Evolutionary conservation across 352 stramenopile genomes (phyloP), one percentile per base, ranked within the genome.

Genomic region (Phytophthora sojae): DNA sequence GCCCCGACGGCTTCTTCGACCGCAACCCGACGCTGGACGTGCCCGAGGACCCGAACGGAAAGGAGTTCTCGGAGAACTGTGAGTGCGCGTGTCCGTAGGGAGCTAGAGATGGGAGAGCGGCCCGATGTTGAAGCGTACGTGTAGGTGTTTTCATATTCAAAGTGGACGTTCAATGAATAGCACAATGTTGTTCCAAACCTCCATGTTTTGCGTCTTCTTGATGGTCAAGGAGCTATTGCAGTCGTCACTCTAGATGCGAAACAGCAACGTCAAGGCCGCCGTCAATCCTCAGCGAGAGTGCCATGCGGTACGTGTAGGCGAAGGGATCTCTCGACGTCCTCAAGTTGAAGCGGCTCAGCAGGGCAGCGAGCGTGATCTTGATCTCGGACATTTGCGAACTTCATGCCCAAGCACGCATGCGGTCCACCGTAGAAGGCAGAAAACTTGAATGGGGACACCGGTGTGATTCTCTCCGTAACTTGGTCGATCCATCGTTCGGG

Each of bases 1-100:
- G 85, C 60, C 83, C 86, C 12, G 82, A 92, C 19, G 75, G 77
- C 8, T 93, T 93, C 67, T 90, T 88, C 61, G 81, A 80, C 78
- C 88, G 61, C 80, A 92, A 69, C 54, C 73, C 52, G 77, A 96
- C 75, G 51, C 69, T 83, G 23, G 60, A 83, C n/a, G 72, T 85
- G 49, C 78, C 78, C 2, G 73, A 80, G 19, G 75, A 83, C 61
- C 78, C 78, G 44, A 80, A 85, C 19, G 69, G 70, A 50, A 79
- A 75, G 59, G 55, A 78, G 15, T 73, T 71, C 60, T 83, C 76
- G n/a, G 67, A 73, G 57, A 72, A 64, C 63, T 80, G 75, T 53
- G 59, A 68, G 42, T 68, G 65, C 5, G 25, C 42, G 17, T 63
- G 44, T 15, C 64, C 56, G 19, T 44, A 15, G 17, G 12, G 35